These are phyloP conservation scores for Fonsecaea pedrosoi DNA, from an alignment of 2,329 filamentous ascomycete genomes.

Conservation along the genomic window DNA sequence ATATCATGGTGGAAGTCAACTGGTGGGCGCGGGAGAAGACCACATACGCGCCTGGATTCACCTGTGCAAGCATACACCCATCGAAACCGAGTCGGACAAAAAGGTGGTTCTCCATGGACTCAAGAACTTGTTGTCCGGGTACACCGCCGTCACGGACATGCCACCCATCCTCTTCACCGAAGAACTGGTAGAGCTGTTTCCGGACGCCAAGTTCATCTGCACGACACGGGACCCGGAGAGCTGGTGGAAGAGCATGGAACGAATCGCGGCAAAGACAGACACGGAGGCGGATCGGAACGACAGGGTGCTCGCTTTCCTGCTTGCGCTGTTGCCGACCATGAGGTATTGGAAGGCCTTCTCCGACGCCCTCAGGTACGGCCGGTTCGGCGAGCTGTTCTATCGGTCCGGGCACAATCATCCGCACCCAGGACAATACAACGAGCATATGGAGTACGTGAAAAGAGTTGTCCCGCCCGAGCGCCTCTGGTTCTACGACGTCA, in stretches of 20 bases:
- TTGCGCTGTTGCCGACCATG: constrained; percentile 19
- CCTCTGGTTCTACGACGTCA: constrained; percentile 16
- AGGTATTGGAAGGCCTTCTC: constrained; percentile 19
- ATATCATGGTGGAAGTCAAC: constrained; percentile 16
- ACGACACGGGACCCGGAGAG: constrained; percentile 14
- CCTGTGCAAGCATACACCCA: constrained; percentile 17
- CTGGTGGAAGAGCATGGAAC: constrained; percentile 16
- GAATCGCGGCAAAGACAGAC: constrained; percentile 8
- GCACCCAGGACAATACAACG: constrained; percentile 14
- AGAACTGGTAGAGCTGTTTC: constrained; percentile 16
- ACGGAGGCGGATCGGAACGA: constrained; percentile 11
- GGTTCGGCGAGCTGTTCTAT: constrained; percentile 17
- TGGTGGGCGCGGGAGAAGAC: constrained; percentile 9
- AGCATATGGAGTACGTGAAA: constrained; percentile 19
- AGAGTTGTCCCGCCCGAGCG: constrained; percentile 7
- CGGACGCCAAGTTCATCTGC: constrained; percentile 14
- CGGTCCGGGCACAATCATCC: constrained; percentile 9
- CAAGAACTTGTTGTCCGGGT: constrained; percentile 8
- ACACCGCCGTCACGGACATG: constrained; percentile 12
- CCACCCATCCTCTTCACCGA: constrained; percentile 17
- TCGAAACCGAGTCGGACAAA: constrained; percentile 10
- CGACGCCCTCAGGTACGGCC: constrained; percentile 9
- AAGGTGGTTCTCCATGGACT: constrained; percentile 10
- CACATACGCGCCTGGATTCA: constrained; percentile 15
- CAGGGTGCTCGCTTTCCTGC: constrained; percentile 6